Conservation (phyloP, 306 rosid genomes). For the Cicer bijugum region DNA sequence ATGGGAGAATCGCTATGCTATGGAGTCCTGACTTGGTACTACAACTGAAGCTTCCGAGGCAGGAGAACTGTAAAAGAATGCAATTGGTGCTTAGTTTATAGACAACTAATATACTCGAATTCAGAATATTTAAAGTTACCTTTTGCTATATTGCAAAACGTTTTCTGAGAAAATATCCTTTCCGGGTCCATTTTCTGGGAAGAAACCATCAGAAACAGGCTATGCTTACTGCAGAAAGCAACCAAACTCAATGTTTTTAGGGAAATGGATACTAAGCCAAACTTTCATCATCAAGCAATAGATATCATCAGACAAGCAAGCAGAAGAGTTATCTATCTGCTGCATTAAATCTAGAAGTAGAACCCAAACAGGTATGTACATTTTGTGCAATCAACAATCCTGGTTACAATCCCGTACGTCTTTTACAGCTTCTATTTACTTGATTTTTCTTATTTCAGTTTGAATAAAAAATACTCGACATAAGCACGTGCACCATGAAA, state of each 20-base stretch:
- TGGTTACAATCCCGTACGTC: conserved; percentile 1
- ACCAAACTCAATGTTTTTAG: conserved; percentile 43
- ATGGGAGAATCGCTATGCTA: conserved; percentile 44
- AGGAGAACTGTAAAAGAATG: conserved; percentile 61
- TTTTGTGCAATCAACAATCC: conserved; percentile 21
- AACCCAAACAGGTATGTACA: background rate
- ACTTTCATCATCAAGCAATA: conserved; percentile 23
- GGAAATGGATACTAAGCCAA: conserved; percentile 31
- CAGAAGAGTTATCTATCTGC: conserved; percentile 12
- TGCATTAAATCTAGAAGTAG: background rate
- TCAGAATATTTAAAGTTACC: conserved; percentile 53
- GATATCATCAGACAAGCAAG: background rate
- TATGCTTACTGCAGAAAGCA: conserved; percentile 68
- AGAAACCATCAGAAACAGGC: conserved; percentile 55
- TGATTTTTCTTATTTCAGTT: conserved; percentile 21
- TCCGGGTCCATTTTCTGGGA: conserved; percentile 66
- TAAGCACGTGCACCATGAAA: background rate
- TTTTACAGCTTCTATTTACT: conserved; percentile 29
- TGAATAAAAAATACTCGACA: conserved; percentile 17
- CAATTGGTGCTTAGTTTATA: conserved; percentile 32
- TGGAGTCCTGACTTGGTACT: conserved; percentile 37
- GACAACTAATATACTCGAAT: conserved; percentile 26
- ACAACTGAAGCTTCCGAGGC: conserved; percentile 55
- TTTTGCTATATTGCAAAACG: conserved; percentile 68
- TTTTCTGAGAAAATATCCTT: conserved; percentile 61